Conservation (phyloP, 1,284 basidiomycete genomes). For the Porodaedalea pini region DNA sequence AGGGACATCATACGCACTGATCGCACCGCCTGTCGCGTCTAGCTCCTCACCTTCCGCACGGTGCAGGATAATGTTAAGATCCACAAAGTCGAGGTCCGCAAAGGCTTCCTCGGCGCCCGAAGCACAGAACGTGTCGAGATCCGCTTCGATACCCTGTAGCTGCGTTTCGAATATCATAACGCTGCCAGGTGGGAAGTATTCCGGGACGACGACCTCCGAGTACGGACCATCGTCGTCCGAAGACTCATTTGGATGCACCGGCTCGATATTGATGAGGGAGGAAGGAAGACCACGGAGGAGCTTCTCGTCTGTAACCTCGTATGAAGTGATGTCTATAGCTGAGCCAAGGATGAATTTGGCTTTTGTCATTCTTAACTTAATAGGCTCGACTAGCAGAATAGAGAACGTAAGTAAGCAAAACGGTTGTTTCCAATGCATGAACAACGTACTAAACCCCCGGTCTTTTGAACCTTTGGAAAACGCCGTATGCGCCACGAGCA, state of each 20-base stretch:
- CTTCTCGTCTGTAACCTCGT: slow-evolving; percentile 55
- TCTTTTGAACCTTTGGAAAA: slow-evolving; percentile 78
- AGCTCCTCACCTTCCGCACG: slow-evolving; percentile 87
- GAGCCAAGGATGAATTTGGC: slow-evolving; percentile 81
- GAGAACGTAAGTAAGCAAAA: not conserved
- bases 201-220: slow-evolving; percentile 78
- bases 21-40: slow-evolving; percentile 72
- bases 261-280: slow-evolving; percentile 60
- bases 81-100: slow-evolving; percentile 72
- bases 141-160: slow-evolving; percentile 61
- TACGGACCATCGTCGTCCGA: slow-evolving; percentile 66
- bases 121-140: slow-evolving; percentile 69
- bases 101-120: slow-evolving; percentile 72
- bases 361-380: slow-evolving; percentile 76
- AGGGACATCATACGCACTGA: slow-evolving; percentile 79
- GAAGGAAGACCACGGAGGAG: slow-evolving; percentile 73
- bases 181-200: slow-evolving; percentile 87
- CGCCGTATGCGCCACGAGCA: slow-evolving; percentile 87
- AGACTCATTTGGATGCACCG: slow-evolving; percentile 51
- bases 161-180: slow-evolving; percentile 88
- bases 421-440: slow-evolving; percentile 20
- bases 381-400: slow-evolving; percentile 61
- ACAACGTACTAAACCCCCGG: slow-evolving; percentile 64
- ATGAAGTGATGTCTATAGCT: slow-evolving; percentile 63
- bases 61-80: slow-evolving; percentile 82